These are phyloP conservation scores for Mitragyna speciosa DNA, from an alignment of 257 asterid species.

Conservation along the genomic window DNA sequence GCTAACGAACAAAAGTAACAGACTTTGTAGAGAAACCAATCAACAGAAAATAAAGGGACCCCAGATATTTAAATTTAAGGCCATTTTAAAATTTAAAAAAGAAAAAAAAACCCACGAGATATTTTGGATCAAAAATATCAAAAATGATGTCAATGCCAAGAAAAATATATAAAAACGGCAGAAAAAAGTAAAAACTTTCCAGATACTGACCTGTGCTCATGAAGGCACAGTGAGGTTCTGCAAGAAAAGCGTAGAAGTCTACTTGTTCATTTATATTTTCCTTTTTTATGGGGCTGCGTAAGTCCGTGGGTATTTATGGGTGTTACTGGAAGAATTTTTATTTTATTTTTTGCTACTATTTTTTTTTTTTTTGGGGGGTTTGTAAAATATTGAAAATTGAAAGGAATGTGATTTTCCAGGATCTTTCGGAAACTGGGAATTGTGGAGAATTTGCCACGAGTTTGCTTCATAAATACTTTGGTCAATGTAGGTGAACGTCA, in stretches of 20 bases:
- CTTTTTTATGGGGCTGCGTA: background rate
- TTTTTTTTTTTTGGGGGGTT: background rate
- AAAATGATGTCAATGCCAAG: slow-evolving; percentile 21
- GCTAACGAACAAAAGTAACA: slow-evolving; percentile 34
- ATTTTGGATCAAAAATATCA: slow-evolving; percentile 8
- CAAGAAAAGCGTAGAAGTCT: slow-evolving; percentile 8
- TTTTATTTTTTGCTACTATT: background rate
- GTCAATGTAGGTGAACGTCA: too few species aligned
- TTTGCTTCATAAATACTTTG: background rate
- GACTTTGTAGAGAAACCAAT: slow-evolving; percentile 10
- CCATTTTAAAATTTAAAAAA: slow-evolving; percentile 6
- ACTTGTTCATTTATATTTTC: background rate
- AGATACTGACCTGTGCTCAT: slow-evolving; percentile 6
- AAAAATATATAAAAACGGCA: background rate
- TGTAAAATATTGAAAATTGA: background rate
- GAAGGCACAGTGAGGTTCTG: slow-evolving; percentile 12
- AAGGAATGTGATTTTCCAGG: slow-evolving; percentile 23
- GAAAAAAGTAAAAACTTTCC: background rate
- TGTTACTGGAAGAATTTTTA: background rate
- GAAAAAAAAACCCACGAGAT: slow-evolving; percentile 23
- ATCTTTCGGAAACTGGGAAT: slow-evolving; percentile 32
- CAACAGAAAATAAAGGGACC: slow-evolving; percentile 20
- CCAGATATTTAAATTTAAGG: slow-evolving; percentile 14
- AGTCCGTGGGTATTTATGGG: slow-evolving; percentile 14
- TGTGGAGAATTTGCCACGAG: slow-evolving; percentile 36